These are phyloP conservation scores for Spergularia marina DNA, from an alignment of 148 eudicot genomes.

Conservation along the genomic window DNA sequence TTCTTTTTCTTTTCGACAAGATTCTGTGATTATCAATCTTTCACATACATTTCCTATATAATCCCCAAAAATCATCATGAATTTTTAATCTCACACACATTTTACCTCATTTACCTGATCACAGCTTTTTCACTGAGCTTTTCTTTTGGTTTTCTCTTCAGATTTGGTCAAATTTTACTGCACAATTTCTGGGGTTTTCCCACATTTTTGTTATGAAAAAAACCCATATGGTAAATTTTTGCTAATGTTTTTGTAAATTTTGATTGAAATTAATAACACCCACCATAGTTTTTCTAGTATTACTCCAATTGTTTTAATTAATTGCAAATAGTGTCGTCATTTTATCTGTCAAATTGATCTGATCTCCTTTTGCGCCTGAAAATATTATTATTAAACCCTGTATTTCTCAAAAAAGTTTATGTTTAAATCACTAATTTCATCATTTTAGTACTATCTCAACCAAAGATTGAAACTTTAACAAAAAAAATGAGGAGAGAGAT, in stretches of 20 bases:
- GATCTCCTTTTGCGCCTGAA: too few species aligned
- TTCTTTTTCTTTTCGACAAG: neutral
- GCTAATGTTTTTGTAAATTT: too few species aligned
- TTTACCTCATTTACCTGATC: neutral
- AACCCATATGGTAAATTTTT: too few species aligned
- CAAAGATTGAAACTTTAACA: neutral
- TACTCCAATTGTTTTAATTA: too few species aligned
- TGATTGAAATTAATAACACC: too few species aligned
- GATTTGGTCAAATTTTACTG: neutral
- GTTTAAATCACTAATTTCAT: neutral
- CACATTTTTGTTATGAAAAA: neutral
- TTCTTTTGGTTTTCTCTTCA: neutral
- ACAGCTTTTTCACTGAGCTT: neutral
- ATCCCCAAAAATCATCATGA: neutral
- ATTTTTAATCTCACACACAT: constrained; percentile 6
- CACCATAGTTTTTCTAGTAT: too few species aligned
- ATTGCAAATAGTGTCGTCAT: too few species aligned
- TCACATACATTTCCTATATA: constrained; percentile 7
- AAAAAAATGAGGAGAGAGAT: constrained; percentile 3
- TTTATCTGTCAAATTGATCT: too few species aligned
- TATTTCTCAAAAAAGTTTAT: neutral
- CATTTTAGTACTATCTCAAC: neutral
- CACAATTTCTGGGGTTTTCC: neutral
- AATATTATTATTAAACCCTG: too few species aligned
- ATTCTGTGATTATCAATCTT: neutral